Conservation (phyloP, 2,329 filamentous ascomycete genomes). For the Cordyceps pruinosa region DNA sequence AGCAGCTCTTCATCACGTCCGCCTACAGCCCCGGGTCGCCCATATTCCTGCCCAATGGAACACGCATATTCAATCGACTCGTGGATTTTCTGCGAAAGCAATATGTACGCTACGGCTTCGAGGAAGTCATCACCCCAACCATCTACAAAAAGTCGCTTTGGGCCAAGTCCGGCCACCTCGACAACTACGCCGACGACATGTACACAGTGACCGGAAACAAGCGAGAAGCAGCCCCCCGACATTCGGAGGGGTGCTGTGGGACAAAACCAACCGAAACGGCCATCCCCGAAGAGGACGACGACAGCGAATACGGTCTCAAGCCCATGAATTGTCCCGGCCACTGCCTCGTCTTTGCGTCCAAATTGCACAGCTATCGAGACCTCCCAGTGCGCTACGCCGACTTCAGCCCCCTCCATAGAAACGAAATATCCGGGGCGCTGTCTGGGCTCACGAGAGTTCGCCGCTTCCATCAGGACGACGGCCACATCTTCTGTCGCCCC, state of each 20-base stretch:
- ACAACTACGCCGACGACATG: slow-evolving; percentile 91
- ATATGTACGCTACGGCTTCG: slow-evolving; percentile 77
- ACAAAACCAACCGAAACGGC: slow-evolving; percentile 13
- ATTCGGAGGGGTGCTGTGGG: slow-evolving; percentile 5
- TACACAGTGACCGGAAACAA: slow-evolving; percentile 63
- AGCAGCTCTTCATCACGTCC: slow-evolving; percentile 74
- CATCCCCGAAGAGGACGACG: slow-evolving; percentile 44
- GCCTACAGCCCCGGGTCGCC: slow-evolving; percentile 78
- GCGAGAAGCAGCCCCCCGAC: slow-evolving; percentile 2
- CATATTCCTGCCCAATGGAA: slow-evolving; percentile 74
- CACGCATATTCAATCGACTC: slow-evolving; percentile 77
- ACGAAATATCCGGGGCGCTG: slow-evolving; percentile 75
- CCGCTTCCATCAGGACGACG: slow-evolving; percentile 85
- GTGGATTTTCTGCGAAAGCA: slow-evolving; percentile 76
- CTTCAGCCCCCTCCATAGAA: slow-evolving; percentile 80
- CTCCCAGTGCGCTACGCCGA: slow-evolving; percentile 80
- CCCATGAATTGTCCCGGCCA: slow-evolving; percentile 93
- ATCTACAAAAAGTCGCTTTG: slow-evolving; percentile 87
- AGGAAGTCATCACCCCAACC: slow-evolving; percentile 82
- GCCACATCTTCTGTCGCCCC: slow-evolving; percentile 81
- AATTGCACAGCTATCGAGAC: slow-evolving; percentile 68
- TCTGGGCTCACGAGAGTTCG: slow-evolving; percentile 78
- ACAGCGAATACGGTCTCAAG: slow-evolving; percentile 74
- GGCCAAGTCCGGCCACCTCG: slow-evolving; percentile 79
- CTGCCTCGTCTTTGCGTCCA: slow-evolving; percentile 73